These are phyloP conservation scores for Podaxis mareebaensis DNA, from an alignment of 768 basidiomycete species.

Conservation along the genomic window DNA sequence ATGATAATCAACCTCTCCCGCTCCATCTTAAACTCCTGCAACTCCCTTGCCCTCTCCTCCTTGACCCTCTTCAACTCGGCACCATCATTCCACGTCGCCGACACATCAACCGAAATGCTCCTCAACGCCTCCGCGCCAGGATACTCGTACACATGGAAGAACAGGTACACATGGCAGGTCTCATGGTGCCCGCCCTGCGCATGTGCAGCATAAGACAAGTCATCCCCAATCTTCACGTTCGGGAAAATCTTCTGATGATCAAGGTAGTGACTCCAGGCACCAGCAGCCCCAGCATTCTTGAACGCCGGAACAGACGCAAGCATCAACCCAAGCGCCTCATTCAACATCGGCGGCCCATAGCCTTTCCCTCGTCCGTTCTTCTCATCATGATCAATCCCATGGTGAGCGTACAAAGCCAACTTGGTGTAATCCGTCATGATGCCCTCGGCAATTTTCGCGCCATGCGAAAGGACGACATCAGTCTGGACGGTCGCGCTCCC, in stretches of 20 bases:
- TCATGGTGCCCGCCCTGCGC: background rate
- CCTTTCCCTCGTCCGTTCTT: background rate
- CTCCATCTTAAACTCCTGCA: constrained; percentile 6
- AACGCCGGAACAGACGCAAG: constrained; percentile 11
- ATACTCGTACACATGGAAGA: constrained; percentile 17
- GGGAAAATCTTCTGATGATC: constrained; percentile 12
- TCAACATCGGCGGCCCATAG: constrained; percentile 15
- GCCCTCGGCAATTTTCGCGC: background rate
- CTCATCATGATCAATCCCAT: background rate
- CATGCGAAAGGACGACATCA: constrained; percentile 12
- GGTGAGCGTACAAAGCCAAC: constrained; percentile 7
- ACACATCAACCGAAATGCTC: constrained; percentile 12
- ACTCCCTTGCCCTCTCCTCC: constrained; percentile 3
- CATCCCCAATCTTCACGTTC: constrained; percentile 6
- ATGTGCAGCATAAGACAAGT: background rate
- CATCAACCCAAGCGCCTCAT: constrained; percentile 8
- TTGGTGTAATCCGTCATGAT: constrained; percentile 9
- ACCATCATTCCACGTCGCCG: constrained; percentile 13
- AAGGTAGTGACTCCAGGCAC: constrained; percentile 12
- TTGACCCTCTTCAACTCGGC: constrained; percentile 1
- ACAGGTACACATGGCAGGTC: constrained; percentile 4
- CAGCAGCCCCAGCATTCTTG: background rate
- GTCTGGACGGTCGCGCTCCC: constrained; percentile 12
- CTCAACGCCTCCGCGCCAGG: constrained; percentile 9
- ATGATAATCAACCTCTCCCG: constrained; percentile 5